Conservation (phyloP, 129 eudicot genomes). For the Lactuca sativa region DNA sequence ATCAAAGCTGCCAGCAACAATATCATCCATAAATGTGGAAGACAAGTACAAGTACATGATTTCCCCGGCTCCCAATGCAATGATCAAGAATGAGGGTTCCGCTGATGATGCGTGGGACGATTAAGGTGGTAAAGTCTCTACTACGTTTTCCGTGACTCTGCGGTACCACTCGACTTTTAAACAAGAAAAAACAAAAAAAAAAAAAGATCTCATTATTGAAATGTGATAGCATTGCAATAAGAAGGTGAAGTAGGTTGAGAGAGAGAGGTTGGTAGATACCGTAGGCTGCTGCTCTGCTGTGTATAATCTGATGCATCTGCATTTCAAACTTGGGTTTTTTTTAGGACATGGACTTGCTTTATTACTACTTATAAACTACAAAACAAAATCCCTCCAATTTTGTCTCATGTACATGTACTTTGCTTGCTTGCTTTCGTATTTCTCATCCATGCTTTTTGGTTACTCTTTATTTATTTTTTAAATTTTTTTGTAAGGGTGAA, state of each 20-base stretch:
- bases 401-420: not conserved
- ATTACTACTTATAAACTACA: not conserved
- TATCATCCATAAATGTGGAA: conserved; percentile 55
- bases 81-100: conserved; percentile 61
- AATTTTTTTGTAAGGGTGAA: too few relatives aligned
- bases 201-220: conserved; percentile 11
- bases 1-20: conserved; percentile 45
- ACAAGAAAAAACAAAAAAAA: not conserved
- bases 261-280: conserved; percentile 22
- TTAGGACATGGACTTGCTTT: not conserved
- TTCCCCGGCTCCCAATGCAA: conserved; percentile 36
- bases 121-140: conserved; percentile 13
- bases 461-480: too few relatives aligned
- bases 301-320: conserved; percentile 10
- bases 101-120: conserved; percentile 95
- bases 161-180: conserved; percentile 17
- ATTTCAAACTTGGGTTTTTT: conserved; percentile 14
- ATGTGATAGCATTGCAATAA: conserved; percentile 10
- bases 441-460: too few relatives aligned
- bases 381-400: conserved; percentile 17
- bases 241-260: conserved; percentile 20
- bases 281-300: conserved; percentile 19
- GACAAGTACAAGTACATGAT: conserved; percentile 89
- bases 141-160: not conserved
- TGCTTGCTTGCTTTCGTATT: too few relatives aligned